These are phyloP conservation scores for Trypanosomatidae sp. DNA, from an alignment of 208 protist genomes.

Conservation along the genomic window DNA sequence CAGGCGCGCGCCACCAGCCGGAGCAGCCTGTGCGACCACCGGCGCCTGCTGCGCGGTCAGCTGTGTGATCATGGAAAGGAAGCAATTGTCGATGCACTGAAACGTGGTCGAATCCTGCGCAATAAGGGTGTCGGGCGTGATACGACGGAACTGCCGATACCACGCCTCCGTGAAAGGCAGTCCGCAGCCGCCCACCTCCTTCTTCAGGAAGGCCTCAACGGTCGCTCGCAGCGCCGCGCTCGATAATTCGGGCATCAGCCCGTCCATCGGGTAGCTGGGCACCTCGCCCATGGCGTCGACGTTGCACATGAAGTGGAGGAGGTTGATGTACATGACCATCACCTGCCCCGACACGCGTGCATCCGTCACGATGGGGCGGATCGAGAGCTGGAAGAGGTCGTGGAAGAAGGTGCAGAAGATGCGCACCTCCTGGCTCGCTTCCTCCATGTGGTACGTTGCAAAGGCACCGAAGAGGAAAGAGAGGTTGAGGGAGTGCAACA, in stretches of 20 bases:
- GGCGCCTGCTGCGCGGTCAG: constrained; percentile 32
- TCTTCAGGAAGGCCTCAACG: constrained; percentile 66
- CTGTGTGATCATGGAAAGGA: constrained; percentile 42
- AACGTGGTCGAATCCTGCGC: constrained; percentile 69
- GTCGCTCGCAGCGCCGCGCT: constrained; percentile 44
- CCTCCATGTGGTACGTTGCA: constrained; percentile 82
- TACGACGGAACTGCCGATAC: constrained; percentile 71
- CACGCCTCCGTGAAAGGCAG: constrained; percentile 75
- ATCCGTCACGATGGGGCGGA: constrained; percentile 57
- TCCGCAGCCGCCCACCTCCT: constrained; percentile 68
- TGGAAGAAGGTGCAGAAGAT: constrained; percentile 82
- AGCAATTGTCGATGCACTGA: constrained; percentile 61
- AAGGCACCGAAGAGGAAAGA: constrained; percentile 81
- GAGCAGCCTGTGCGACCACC: constrained; percentile 18
- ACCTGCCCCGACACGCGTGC: constrained; percentile 48
- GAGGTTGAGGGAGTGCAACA: constrained; percentile 75
- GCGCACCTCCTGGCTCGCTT: constrained; percentile 56
- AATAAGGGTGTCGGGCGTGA: constrained; percentile 68
- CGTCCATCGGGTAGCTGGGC: constrained; percentile 31
- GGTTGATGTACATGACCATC: constrained; percentile 83
- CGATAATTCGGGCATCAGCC: constrained; percentile 67
- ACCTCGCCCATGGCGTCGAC: constrained; percentile 79
- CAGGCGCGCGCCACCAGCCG: constrained; percentile 24
- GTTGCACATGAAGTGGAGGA: constrained; percentile 91
- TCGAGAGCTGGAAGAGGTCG: constrained; percentile 77